Base-by-base conservation (phyloP, 2,329 filamentous ascomycete species). In the Rutstroemia sp. region DNA sequence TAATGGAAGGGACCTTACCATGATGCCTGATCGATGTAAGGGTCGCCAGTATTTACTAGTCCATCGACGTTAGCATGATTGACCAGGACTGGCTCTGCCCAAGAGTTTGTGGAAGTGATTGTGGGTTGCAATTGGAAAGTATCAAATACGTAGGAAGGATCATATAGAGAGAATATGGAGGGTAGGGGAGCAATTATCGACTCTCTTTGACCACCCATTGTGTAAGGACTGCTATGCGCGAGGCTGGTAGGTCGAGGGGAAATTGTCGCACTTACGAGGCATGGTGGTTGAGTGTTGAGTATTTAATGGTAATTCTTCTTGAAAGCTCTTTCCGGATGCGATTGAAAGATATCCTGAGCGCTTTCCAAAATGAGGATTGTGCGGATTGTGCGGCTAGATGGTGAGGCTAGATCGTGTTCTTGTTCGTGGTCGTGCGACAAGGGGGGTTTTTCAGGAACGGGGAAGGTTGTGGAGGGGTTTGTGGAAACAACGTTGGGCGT, bases 211-310 rank as follows among this genome's bases (percentile, higher is more conserved):
- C 8, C 8, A 30, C 8, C 27, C 27, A 30, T 30, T 30, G 27
- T 30, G 27, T 8, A 10, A 30, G 27, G 27, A 30, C 27, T 30
- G 10, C 6, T 30, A 30, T 9, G 47, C n/a, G 19, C 17, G 17
- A 23, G 6, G 19, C 19, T 49, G 19, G 17, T n/a, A 25, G 36
- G 36, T 27, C 12, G 42, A 48, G 17, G 27, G 27, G 17, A 17
- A 30, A 34, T 25, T 23, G 45, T 47, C 6, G 21, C 17, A 54
- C 51, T 54, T 48, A 54, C 51, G n/a, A 54, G 51, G 51, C 51
- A 54, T 54, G 10, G 38, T 54, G 51, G 19, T 3, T 27, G 16
- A 17, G 48, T 7, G 12, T 16, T 40, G 2, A 8, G 27, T 30
- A 30, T 30, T 30, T 30, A 9, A 30, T 9, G 8, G 27, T 30